phyloP scores from a whole-genome alignment of 148 eudicot genomes.

The Camellia japonica region DNA sequence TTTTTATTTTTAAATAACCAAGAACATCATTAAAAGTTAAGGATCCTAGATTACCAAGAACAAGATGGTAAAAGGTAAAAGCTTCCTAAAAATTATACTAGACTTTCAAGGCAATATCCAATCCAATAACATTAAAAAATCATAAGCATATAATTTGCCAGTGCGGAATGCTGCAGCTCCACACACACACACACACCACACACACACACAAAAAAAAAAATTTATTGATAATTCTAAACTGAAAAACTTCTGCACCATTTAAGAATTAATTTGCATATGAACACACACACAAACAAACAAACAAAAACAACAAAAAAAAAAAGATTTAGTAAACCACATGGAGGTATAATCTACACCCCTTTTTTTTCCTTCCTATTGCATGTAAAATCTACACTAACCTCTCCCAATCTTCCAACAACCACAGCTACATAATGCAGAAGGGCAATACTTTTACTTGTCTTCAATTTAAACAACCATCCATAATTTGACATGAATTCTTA shows the following conservation, averaged over 20 bases:
- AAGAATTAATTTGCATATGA: background rate
- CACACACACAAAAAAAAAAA: too few species aligned
- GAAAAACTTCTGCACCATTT: background rate
- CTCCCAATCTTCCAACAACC: too few species aligned
- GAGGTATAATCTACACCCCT: too few species aligned
- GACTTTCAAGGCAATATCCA: background rate
- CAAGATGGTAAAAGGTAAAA: background rate
- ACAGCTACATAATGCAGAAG: too few species aligned
- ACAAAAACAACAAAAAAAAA: too few species aligned
- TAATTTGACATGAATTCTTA: too few species aligned
- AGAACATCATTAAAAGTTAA: background rate
- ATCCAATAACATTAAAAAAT: background rate
- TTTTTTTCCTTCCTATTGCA: too few species aligned
- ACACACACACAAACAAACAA: background rate
- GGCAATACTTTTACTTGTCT: too few species aligned
- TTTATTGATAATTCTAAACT: background rate
- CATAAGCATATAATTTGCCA: background rate
- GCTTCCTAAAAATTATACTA: background rate
- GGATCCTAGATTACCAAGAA: background rate
- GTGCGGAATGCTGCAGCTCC: background rate
- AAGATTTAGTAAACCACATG: too few species aligned
- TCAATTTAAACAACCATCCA: too few species aligned
- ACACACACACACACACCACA: background rate
- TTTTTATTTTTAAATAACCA: too few species aligned
- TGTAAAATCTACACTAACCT: too few species aligned